Evolutionary conservation across 2,329 filamentous ascomycete genomes (phyloP), one percentile per base, ranked within the genome.

Genomic region (Didymella glomerata): DNA sequence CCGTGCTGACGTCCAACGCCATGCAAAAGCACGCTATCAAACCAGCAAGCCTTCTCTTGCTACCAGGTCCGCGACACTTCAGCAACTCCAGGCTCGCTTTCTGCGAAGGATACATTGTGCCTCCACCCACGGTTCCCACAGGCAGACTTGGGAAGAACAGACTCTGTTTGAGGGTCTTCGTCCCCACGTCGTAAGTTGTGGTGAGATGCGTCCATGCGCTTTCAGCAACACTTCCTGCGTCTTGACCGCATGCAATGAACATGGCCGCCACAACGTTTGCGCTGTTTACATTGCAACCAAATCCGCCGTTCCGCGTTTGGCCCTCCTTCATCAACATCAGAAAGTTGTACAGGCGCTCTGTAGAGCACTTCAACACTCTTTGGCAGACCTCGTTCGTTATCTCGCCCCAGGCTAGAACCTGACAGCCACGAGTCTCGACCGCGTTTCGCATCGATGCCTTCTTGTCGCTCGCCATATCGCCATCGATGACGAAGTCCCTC

Each of bases 391-490:
- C 54, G 9, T 52, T 42, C 9, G 41, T 48, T 2, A 57, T 14
- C 22, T 52, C 48, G 14, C 48, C 54, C 54, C 54, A 57, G 2
- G 66, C 68, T 13, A 73, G 46, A 14, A 72, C 71, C 42, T 67
- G 58, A 1, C 74, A 64, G 4, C 69, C 71, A 14, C 69, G 62
- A 2, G 68, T 30, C 11, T 64, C 55, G 27, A 54, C 45, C 4
- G 69, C 61, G 45, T 69, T 66, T 18, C 65, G 62, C 65, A 63
- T 69, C 1, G 68, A 69, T 5, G 68, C 57, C 22, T 69, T 72
- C 38, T 75, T 73, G 20, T 72, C 68, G 5, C 65, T 62, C 13
- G 66, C 54, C 48, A 70, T 61, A 25, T 71, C 63, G 6, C 69
- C 66, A 13, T 71, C 68, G 9, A 69, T 59, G 44, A 57, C 20